A percentile compares a stretch with the other conserved stretches of the same genome.
phyloP scores from a whole-genome alignment of 1,139 yeast genomes.

The Candida sanyaensis region DNA sequence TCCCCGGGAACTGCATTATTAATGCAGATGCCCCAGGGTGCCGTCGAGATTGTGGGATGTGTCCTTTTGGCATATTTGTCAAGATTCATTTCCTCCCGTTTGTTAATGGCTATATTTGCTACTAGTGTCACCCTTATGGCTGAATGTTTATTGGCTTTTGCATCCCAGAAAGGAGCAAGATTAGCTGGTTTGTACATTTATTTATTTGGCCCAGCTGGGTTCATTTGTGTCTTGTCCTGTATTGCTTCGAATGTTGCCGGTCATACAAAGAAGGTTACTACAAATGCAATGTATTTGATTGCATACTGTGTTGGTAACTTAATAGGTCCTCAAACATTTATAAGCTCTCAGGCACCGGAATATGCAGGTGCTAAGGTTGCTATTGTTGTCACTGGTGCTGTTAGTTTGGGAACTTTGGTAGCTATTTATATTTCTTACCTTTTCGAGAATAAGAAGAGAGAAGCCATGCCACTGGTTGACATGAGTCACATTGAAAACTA shows the following conservation, averaged over 20 bases:
- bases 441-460: slow-evolving; percentile 29
- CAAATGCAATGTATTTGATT: slow-evolving; percentile 59
- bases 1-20: slow-evolving; percentile 25
- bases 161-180: slow-evolving; percentile 31
- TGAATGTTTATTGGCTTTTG: slow-evolving; percentile 52
- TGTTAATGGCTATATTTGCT: slow-evolving; percentile 45
- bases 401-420: slow-evolving; percentile 22
- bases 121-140: slow-evolving; percentile 38
- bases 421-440: slow-evolving; percentile 30
- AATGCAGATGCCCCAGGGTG: slow-evolving; percentile 39
- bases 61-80: slow-evolving; percentile 29
- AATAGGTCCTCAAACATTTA: slow-evolving; percentile 71
- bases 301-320: slow-evolving; percentile 71
- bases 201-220: slow-evolving; percentile 36
- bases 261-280: slow-evolving; percentile 63
- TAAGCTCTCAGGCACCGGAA: slow-evolving; percentile 51
- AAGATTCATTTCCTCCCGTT: slow-evolving; percentile 33
- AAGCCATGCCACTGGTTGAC: slow-evolving; percentile 16
- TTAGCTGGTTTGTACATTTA: slow-evolving; percentile 43
- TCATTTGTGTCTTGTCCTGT: slow-evolving; percentile 49
- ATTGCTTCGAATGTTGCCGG: slow-evolving; percentile 68
- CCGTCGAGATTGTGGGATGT: slow-evolving; percentile 45
- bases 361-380: slow-evolving; percentile 48
- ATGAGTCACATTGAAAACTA: slow-evolving; percentile 43
- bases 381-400: slow-evolving; percentile 33